phyloP scores from a whole-genome alignment of 371 early-diverging fungal species.

The Rhizopus arrhizus region DNA sequence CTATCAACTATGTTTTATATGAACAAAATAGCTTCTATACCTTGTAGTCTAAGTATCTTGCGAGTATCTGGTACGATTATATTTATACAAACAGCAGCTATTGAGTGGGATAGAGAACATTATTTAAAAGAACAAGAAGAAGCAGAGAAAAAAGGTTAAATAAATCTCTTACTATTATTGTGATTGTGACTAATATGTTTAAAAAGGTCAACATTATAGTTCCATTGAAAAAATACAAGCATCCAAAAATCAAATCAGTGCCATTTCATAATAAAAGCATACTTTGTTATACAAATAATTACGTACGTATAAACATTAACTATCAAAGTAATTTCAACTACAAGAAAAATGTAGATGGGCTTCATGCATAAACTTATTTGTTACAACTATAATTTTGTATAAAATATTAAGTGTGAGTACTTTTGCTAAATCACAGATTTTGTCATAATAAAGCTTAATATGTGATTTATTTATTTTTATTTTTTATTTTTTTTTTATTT shows the following conservation, averaged over 20 bases:
- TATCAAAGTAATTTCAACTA: no score
- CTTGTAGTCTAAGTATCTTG: conserved; percentile 37
- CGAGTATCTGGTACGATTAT: conserved; percentile 47
- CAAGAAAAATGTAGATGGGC: neutral
- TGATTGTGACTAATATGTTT: neutral
- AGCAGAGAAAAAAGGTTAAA: conserved; percentile 36
- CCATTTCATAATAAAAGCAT: conserved; percentile 1
- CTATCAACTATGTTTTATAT: conserved; percentile 44
- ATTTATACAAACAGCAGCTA: conserved; percentile 39
- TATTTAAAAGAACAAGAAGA: conserved; percentile 36
- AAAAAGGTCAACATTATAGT: conserved; percentile 26
- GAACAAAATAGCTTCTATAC: conserved; percentile 32
- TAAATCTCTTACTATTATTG: neutral
- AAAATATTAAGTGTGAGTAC: no score
- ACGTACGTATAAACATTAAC: neutral
- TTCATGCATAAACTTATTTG: neutral
- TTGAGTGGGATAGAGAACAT: conserved; percentile 37
- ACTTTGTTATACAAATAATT: neutral
- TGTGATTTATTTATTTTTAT: neutral
- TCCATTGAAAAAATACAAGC: conserved; percentile 29
- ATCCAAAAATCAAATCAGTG: conserved; percentile 18
- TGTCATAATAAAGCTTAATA: neutral
- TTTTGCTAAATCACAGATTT: no score
- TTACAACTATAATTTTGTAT: neutral
- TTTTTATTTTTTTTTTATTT: conserved; percentile 1